Percentiles rank a stretch among this genome's conserved stretches.
phyloP scores from a whole-genome alignment of 768 basidiomycete genomes.

The Gymnopilus junonius region DNA sequence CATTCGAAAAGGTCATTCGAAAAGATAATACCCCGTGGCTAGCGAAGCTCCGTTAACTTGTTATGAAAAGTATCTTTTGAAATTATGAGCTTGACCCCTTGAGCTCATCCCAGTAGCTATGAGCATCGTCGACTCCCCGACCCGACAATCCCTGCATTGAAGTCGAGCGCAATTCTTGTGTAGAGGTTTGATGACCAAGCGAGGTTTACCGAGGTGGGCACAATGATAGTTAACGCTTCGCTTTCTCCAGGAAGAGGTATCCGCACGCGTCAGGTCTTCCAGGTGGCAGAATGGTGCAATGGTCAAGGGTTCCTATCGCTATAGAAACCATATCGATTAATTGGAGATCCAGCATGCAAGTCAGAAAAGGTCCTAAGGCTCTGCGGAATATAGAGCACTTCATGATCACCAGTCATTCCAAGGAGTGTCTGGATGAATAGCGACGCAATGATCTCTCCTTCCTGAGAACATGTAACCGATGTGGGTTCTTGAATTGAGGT shows the following conservation, averaged over 20 bases:
- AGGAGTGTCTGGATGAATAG: conserved; percentile 35
- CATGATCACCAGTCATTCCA: conserved; percentile 38
- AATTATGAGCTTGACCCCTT: too few species aligned
- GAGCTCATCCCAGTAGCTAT: background rate
- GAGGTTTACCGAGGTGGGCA: too few species aligned
- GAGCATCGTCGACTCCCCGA: background rate
- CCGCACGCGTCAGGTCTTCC: conserved; percentile 37
- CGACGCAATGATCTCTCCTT: conserved; percentile 36
- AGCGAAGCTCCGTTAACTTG: too few species aligned
- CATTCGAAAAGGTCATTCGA: too few species aligned
- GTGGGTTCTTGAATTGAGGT: conserved; percentile 35
- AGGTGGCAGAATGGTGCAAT: conserved; percentile 38
- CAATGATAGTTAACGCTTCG: too few species aligned
- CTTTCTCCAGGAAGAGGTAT: conserved; percentile 24
- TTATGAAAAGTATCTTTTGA: background rate
- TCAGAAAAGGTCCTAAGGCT: conserved; percentile 20
- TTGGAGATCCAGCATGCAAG: conserved; percentile 6
- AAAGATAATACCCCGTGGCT: too few species aligned
- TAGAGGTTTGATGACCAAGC: conserved; percentile 41
- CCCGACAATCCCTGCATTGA: background rate
- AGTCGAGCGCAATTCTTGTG: too few species aligned
- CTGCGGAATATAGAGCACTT: conserved; percentile 26
- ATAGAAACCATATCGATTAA: conserved; percentile 36
- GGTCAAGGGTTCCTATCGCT: conserved; percentile 36
- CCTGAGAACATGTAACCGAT: conserved; percentile 32